A percentile compares a stretch with the other conserved stretches of the same genome.
phyloP scores from a whole-genome alignment of 2,329 filamentous ascomycete genomes.

The Penicillium sclerotiorum region DNA sequence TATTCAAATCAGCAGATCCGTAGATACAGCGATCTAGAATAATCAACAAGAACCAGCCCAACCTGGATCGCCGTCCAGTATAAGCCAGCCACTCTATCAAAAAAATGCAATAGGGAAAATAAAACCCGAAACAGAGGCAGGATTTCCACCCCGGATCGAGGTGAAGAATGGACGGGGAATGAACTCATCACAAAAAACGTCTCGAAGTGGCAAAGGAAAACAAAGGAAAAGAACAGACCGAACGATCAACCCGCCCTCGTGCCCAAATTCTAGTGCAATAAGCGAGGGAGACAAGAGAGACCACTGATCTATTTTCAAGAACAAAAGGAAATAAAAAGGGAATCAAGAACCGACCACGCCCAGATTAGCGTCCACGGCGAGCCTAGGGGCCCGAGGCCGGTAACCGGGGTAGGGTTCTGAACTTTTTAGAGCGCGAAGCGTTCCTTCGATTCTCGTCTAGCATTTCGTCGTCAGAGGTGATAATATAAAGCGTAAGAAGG shows the following conservation, averaged over 20 bases:
- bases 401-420: constrained; percentile 13
- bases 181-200: constrained; percentile 19
- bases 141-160: constrained; percentile 7
- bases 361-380: no score
- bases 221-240: constrained; percentile 15
- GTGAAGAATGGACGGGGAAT: constrained; percentile 12
- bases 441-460: constrained; percentile 34
- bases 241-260: constrained; percentile 8
- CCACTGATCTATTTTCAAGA: constrained; percentile 10
- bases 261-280: constrained; percentile 11
- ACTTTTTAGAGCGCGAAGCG: constrained; percentile 22
- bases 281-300: constrained; percentile 6
- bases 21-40: constrained; percentile 15
- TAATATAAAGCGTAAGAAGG: constrained; percentile 23
- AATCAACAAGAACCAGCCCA: constrained; percentile 6
- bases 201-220: constrained; percentile 23
- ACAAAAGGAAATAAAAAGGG: constrained; percentile 8
- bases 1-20: constrained; percentile 10
- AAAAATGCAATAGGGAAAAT: constrained; percentile 13
- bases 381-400: not conserved
- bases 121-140: constrained; percentile 10
- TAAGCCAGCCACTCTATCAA: constrained; percentile 15
- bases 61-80: not conserved
- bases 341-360: constrained; percentile 8
- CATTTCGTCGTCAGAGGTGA: constrained; percentile 38